Evolutionary conservation across 2,329 filamentous ascomycete genomes (phyloP).

Genomic region (Grosmannia serpens): DNA sequence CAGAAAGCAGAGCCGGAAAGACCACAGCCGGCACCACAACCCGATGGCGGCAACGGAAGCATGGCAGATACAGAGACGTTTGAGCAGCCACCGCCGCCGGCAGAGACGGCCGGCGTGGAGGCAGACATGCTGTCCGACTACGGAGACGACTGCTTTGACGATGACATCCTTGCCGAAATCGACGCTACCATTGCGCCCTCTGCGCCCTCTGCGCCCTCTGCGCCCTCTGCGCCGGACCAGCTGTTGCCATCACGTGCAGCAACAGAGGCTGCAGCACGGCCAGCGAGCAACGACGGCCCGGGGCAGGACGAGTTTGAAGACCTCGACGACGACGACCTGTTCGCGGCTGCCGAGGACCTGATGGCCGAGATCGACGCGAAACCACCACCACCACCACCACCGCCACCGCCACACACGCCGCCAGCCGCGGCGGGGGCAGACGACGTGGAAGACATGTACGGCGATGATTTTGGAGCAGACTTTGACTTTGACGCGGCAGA

Average conservation of each 20-base stretch:
- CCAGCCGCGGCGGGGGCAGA: slow-evolving; percentile 5
- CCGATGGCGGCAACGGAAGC: background rate
- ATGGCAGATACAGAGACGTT: slow-evolving; percentile 2
- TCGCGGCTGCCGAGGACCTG: slow-evolving; percentile 34
- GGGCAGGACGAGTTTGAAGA: slow-evolving; percentile 49
- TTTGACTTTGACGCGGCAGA: slow-evolving; percentile 71
- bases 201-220: background rate
- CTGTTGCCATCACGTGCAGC: too few relatives aligned
- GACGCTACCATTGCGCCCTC: slow-evolving; percentile 27
- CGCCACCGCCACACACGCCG: slow-evolving; percentile 3
- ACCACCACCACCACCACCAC: slow-evolving; percentile 8
- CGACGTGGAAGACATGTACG: slow-evolving; percentile 36
- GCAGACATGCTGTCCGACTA: slow-evolving; percentile 32
- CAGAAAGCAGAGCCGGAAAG: background rate
- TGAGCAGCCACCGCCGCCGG: background rate
- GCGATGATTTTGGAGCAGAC: slow-evolving; percentile 63
- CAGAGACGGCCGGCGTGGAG: background rate
- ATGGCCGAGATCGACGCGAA: slow-evolving; percentile 22
- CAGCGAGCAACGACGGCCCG: background rate
- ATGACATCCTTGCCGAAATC: slow-evolving; percentile 45
- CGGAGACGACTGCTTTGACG: slow-evolving; percentile 42
- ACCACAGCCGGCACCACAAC: background rate
- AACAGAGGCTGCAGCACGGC: too few relatives aligned
- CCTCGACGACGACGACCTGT: slow-evolving; percentile 37
- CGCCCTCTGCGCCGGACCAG: too few relatives aligned